Evolutionary conservation across 2,329 filamentous ascomycete species (phyloP).

Genomic region (Diplodia scrobiculata): DNA sequence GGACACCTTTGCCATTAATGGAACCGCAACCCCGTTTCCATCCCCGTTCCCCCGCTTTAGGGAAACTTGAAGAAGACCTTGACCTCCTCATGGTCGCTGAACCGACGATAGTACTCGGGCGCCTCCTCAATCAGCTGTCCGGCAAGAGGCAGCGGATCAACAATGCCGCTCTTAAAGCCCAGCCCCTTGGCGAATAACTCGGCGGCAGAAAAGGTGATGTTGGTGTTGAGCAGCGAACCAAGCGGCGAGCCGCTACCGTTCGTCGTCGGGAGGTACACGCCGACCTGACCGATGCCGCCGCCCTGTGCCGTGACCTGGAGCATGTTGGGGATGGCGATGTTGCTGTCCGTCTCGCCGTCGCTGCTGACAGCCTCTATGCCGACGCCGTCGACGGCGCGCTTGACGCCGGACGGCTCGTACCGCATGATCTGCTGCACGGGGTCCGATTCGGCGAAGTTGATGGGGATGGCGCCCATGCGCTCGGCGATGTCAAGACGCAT

Average conservation of each 20-base stretch:
- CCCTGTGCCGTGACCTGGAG: no score
- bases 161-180: not conserved
- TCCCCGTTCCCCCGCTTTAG: not conserved
- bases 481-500: conserved; percentile 30
- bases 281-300: no score
- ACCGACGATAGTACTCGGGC: not conserved
- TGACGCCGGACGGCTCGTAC: conserved; percentile 31
- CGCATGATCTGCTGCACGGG: conserved; percentile 31
- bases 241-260: no score
- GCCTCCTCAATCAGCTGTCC: not conserved
- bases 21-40: no score
- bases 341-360: not conserved
- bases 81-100: not conserved
- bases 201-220: not conserved
- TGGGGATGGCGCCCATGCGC: conserved; percentile 31
- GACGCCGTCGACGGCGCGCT: conserved; percentile 29
- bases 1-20: no score
- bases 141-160: not conserved
- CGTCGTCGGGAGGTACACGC: no score
- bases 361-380: conserved; percentile 32
- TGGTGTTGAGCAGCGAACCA: not conserved
- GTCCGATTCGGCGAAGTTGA: conserved; percentile 31
- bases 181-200: not conserved
- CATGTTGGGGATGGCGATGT: no score
- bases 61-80: not conserved